A percentile compares a stretch with the other conserved stretches of the same genome.
Conservation (phyloP, 108 stramenopile species). For the Fistulifera solaris region DNA sequence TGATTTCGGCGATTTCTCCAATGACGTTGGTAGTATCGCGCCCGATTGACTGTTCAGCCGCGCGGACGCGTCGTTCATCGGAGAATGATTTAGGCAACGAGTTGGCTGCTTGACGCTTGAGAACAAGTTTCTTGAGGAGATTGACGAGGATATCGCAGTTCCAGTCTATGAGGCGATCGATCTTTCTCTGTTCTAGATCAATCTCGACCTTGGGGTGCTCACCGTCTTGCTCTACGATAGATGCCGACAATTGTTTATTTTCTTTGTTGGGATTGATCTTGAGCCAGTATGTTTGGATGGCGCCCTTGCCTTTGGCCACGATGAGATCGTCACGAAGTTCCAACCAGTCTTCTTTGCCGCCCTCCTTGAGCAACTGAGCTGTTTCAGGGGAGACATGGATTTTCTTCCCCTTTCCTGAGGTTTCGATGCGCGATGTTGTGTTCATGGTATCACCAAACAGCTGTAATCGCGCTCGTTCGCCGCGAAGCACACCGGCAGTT, state of each 20-base stretch:
- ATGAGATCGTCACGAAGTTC: constrained; percentile 23
- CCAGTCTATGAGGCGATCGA: constrained; percentile 8
- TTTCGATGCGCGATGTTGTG: constrained; percentile 52
- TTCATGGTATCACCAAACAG: constrained; percentile 60
- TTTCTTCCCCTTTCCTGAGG: constrained; percentile 23
- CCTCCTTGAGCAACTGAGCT: constrained; percentile 27
- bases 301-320: constrained; percentile 59
- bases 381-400: constrained; percentile 47
- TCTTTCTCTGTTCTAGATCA: background rate
- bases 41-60: background rate
- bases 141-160: constrained; percentile 4
- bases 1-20: constrained; percentile 7
- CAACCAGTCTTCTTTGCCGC: constrained; percentile 33
- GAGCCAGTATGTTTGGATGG: constrained; percentile 7
- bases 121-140: constrained; percentile 1
- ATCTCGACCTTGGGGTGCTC: background rate
- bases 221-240: background rate
- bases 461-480: constrained; percentile 13
- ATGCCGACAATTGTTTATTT: background rate
- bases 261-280: background rate
- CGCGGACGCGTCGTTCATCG: background rate
- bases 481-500: constrained; percentile 19
- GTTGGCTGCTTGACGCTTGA: background rate
- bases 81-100: background rate
- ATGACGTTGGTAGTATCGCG: constrained; percentile 1